phyloP scores from a whole-genome alignment of 352 stramenopile species.

The Globisporangium perplexum region DNA sequence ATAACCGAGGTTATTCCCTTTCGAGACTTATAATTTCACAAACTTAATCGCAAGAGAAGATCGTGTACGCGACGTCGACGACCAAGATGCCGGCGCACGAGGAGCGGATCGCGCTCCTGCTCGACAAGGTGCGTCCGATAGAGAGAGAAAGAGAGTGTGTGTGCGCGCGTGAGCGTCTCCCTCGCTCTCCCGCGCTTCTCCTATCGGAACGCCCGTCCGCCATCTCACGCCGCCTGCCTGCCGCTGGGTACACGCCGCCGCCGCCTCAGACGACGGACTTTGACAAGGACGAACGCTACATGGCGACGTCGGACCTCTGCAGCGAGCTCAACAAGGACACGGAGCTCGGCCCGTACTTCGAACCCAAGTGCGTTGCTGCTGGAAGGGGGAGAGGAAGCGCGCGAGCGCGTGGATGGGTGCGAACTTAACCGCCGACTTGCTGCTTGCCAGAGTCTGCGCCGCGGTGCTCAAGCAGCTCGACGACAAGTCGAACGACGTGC shows the following conservation, averaged over 20 bases:
- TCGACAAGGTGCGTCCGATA: slow-evolving; percentile 69
- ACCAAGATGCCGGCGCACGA: slow-evolving; percentile 76
- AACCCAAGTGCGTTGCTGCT: slow-evolving; percentile 61
- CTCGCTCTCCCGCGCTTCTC: not conserved
- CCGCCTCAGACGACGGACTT: slow-evolving; percentile 85
- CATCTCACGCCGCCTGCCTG: too few relatives aligned
- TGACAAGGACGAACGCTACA: slow-evolving; percentile 99
- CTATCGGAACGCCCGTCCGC: too few relatives aligned
- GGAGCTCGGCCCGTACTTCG: slow-evolving; percentile 79
- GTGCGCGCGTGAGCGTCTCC: not conserved
- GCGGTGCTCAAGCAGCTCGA: slow-evolving; percentile 96
- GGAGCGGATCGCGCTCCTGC: slow-evolving; percentile 70
- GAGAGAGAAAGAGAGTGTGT: too few relatives aligned
- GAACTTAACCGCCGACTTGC: not conserved
- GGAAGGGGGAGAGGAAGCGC: too few relatives aligned
- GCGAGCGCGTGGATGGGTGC: too few relatives aligned
- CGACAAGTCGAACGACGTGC: slow-evolving; percentile 98
- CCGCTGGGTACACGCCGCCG: not conserved
- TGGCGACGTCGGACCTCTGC: slow-evolving; percentile 98
- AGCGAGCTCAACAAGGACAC: slow-evolving; percentile 93
- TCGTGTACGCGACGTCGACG: too few relatives aligned
- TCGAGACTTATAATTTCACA: too few relatives aligned
- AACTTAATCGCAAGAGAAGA: not conserved
- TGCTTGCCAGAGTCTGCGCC: slow-evolving; percentile 82
- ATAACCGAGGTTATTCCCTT: too few relatives aligned